Conservation (phyloP, 257 asterid genomes). For the Echium plantagineum region DNA sequence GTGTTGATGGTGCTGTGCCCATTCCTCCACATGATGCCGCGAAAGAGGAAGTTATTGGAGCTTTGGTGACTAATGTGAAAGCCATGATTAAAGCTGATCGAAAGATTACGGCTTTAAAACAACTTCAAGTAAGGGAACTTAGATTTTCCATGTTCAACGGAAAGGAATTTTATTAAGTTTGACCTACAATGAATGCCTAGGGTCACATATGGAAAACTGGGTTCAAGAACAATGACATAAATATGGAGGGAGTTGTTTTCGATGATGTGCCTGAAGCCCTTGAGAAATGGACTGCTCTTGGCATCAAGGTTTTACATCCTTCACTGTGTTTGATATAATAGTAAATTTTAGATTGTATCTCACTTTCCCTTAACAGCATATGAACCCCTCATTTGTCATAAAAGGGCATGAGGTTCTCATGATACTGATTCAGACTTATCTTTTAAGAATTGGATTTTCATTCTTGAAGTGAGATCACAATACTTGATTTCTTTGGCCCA, state of each 20-base stretch:
- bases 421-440: not conserved
- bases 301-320: slow-evolving; percentile 41
- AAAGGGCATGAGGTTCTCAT: not conserved
- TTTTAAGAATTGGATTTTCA: not conserved
- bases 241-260: slow-evolving; percentile 42
- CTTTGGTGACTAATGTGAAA: slow-evolving; percentile 72
- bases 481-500: too few species aligned
- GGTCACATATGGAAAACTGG: slow-evolving; percentile 84
- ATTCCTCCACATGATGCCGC: slow-evolving; percentile 58
- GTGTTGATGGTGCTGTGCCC: slow-evolving; percentile 67
- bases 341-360: not conserved
- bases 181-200: slow-evolving; percentile 18
- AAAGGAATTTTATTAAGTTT: not conserved
- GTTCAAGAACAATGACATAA: slow-evolving; percentile 45
- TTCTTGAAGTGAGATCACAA: too few species aligned
- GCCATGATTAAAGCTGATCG: slow-evolving; percentile 95
- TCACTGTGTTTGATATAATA: not conserved
- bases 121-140: slow-evolving; percentile 55
- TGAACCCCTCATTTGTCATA: not conserved
- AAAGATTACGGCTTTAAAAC: slow-evolving; percentile 83
- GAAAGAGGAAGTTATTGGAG: slow-evolving; percentile 64
- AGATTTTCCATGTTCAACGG: not conserved
- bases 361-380: not conserved
- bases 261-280: slow-evolving; percentile 84
- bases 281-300: slow-evolving; percentile 61